Evolutionary conservation across 768 basidiomycete genomes (phyloP), one percentile per base, ranked within the genome.

Genomic region (Kondoa subrosea): DNA sequence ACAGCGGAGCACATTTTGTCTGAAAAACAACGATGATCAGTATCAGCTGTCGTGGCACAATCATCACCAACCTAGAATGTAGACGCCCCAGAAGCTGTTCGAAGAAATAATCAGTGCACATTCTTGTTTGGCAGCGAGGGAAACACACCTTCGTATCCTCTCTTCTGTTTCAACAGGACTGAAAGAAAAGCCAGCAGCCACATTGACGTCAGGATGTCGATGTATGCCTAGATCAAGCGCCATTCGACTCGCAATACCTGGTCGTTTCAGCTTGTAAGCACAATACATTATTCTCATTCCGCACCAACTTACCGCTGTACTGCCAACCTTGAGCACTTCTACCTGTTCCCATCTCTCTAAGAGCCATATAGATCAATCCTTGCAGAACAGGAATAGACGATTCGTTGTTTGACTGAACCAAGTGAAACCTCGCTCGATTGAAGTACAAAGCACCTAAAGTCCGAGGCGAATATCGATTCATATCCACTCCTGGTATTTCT

Each of bases 301-400:
- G n/a, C n/a, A n/a, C n/a, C n/a, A n/a, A n/a, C 61, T 31, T 63
- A 33, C 61, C 61, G 61, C 27, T 32, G 29, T 63, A 63, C 16
- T 63, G 61, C 61, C 61, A 63, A 17, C 27, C 16, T 31, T 27
- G 27, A 14, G 61, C 16, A 27, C 15, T 30, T 16, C 61, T 27
- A 32, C 61, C 61, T 17, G 27, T 27, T 27, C 61, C 61, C 16
- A 31, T 27, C 16, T 63, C 61, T 32, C 61, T 27, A 3, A 63
- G 8, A 8, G 61, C n/a, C 61, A 63, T 63, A 32, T 31, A 32
- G 8, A 63, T 17, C 26, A 27, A 32, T 17, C 29, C 61, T 33
- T 63, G 61, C 16, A 32, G 16, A 27, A 63, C 30, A 21, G 27
- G 29, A 27, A 63, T 32, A 63, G 61, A 29, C 3, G n/a, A 16